A percentile compares a stretch with the other conserved stretches of the same genome.
phyloP scores from a whole-genome alignment of 2,329 filamentous ascomycete species.

The Thermochaetoides dissita region DNA sequence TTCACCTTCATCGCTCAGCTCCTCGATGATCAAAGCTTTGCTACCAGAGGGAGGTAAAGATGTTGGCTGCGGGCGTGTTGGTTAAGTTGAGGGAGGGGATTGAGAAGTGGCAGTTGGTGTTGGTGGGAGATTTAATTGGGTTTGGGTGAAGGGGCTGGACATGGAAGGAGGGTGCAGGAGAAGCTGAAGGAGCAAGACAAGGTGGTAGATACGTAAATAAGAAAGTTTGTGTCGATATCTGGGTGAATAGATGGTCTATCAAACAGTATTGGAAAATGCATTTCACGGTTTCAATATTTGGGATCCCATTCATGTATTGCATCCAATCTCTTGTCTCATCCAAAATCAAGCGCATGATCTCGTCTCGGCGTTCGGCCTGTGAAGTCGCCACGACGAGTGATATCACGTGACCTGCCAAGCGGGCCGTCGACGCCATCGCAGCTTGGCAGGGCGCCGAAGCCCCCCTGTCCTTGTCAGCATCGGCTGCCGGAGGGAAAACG shows the following conservation, averaged over 20 bases:
- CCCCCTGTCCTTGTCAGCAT: conserved; percentile 1
- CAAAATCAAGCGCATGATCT: neutral
- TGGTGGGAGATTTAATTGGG: conserved; percentile 55
- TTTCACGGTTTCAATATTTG: no score
- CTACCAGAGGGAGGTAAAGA: conserved; percentile 62
- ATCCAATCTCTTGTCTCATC: neutral
- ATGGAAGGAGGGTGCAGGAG: no score
- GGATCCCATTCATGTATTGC: neutral
- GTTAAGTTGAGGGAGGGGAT: conserved; percentile 69
- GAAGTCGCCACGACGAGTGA: conserved; percentile 7
- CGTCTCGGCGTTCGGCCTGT: no score
- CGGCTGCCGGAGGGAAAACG: conserved; percentile 1
- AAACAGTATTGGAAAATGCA: no score
- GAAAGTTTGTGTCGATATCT: no score
- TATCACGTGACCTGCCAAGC: conserved; percentile 8
- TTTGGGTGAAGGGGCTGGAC: conserved; percentile 6
- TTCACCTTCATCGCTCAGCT: conserved; percentile 41
- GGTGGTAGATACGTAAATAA: no score
- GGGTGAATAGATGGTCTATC: no score
- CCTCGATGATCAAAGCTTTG: conserved; percentile 54
- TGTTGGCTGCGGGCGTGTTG: conserved; percentile 61
- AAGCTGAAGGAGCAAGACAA: no score
- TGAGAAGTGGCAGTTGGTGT: conserved; percentile 62
- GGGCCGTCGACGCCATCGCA: conserved; percentile 8
- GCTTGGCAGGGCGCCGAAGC: conserved; percentile 3